A percentile compares a stretch with the other conserved stretches of the same genome.
phyloP scores from a whole-genome alignment of 1,284 basidiomycete species.

The Peniophora sp. region DNA sequence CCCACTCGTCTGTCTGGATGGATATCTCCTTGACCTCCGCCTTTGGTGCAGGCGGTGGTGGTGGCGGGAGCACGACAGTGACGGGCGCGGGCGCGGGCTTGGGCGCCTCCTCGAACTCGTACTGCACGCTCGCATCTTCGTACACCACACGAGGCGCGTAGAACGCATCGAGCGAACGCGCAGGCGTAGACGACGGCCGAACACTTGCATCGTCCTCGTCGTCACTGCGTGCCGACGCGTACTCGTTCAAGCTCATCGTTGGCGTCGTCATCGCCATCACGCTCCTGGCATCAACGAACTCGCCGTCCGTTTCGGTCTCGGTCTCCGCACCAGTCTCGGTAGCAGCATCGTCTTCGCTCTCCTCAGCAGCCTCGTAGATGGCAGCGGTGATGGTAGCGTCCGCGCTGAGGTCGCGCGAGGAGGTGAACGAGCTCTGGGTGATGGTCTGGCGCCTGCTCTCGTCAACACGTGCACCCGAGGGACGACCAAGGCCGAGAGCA shows the following conservation, averaged over 20 bases:
- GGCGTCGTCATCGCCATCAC: conserved; percentile 63
- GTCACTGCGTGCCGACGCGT: conserved; percentile 58
- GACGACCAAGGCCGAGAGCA: background rate
- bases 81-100: conserved; percentile 7
- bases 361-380: conserved; percentile 25
- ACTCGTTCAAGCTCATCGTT: conserved; percentile 49
- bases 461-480: background rate
- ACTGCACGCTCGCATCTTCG: conserved; percentile 30
- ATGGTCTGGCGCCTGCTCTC: conserved; percentile 35
- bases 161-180: conserved; percentile 17
- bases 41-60: conserved; percentile 29
- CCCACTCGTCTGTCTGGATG: conserved; percentile 70
- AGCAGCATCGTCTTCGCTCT: conserved; percentile 42
- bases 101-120: conserved; percentile 21
- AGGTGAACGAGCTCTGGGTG: conserved; percentile 32
- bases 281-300: conserved; percentile 79
- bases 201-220: conserved; percentile 60
- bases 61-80: conserved; percentile 7
- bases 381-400: conserved; percentile 37
- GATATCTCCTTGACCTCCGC: conserved; percentile 64
- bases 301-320: conserved; percentile 48
- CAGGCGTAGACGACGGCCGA: conserved; percentile 46
- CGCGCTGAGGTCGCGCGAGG: conserved; percentile 30
- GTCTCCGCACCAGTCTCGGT: conserved; percentile 58
- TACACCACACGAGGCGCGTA: conserved; percentile 18